Percentiles rank a stretch among this genome's conserved stretches.
Conservation (phyloP, 2,329 filamentous ascomycete genomes). For the Elsinoe australis region DNA sequence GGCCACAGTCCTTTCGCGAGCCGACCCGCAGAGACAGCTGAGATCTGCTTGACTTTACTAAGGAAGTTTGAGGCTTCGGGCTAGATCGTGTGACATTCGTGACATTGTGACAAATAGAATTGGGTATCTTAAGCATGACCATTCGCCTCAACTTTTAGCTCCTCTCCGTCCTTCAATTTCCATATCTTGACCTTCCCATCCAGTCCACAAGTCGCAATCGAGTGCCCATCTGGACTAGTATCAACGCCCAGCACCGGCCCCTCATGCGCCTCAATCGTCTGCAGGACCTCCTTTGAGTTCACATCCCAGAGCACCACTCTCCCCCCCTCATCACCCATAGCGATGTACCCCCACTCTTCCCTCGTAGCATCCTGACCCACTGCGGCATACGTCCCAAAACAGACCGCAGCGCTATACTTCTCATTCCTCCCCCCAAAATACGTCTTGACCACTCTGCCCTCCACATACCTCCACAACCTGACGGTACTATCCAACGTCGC, state of each 20-base stretch:
- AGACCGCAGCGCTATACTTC: slow-evolving; percentile 75
- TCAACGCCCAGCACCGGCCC: slow-evolving; percentile 55
- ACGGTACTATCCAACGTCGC: slow-evolving; percentile 87
- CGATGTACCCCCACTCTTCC: slow-evolving; percentile 54
- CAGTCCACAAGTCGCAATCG: slow-evolving; percentile 55
- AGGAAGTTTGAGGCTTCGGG: neutral
- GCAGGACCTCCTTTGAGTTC: slow-evolving; percentile 71
- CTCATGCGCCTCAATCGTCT: slow-evolving; percentile 52
- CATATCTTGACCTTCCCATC: slow-evolving; percentile 57
- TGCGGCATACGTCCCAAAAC: slow-evolving; percentile 62
- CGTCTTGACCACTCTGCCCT: slow-evolving; percentile 87
- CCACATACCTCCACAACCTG: slow-evolving; percentile 89
- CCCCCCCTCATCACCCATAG: slow-evolving; percentile 81
- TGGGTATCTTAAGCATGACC: slow-evolving; percentile 16
- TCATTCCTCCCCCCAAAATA: slow-evolving; percentile 88
- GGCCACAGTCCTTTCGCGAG: slow-evolving; percentile 11
- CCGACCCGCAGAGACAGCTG: slow-evolving; percentile 3
- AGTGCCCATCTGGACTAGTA: slow-evolving; percentile 46
- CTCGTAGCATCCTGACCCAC: slow-evolving; percentile 16
- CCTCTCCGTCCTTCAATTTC: slow-evolving; percentile 31
- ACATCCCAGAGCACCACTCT: slow-evolving; percentile 86
- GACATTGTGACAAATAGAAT: neutral
- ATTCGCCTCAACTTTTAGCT: neutral
- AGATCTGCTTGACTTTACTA: neutral
- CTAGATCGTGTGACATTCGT: too few species aligned